phyloP scores from a whole-genome alignment of 768 basidiomycete genomes.

The Plicaturopsis crispa region DNA sequence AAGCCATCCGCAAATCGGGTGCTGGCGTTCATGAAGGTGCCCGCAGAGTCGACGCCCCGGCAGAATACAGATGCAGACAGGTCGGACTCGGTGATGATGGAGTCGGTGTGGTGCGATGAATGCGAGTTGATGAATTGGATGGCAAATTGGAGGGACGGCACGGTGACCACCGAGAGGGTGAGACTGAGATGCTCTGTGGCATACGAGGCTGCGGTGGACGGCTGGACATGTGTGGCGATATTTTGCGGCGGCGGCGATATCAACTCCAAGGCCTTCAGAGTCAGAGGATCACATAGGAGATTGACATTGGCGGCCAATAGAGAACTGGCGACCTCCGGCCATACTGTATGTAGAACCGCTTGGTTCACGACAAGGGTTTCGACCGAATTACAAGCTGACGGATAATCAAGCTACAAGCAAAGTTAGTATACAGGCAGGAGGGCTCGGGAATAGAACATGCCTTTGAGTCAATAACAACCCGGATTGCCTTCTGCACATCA shows the following conservation, averaged over 20 bases:
- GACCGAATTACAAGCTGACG: conserved; percentile 90
- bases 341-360: conserved; percentile 60
- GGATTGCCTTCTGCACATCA: conserved; percentile 67
- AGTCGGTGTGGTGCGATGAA: conserved; percentile 93
- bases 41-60: conserved; percentile 84
- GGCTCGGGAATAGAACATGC: conserved; percentile 30
- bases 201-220: conserved; percentile 61
- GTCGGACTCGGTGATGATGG: conserved; percentile 80
- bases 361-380: conserved; percentile 88
- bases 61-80: conserved; percentile 65
- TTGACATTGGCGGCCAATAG: conserved; percentile 64
- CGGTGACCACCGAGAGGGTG: conserved; percentile 70
- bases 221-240: conserved; percentile 41
- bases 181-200: conserved; percentile 84
- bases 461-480: conserved; percentile 87
- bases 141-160: conserved; percentile 66
- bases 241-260: conserved; percentile 14
- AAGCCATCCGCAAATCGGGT: conserved; percentile 97
- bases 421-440: not conserved
- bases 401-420: conserved; percentile 70
- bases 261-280: conserved; percentile 26
- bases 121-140: conserved; percentile 88
- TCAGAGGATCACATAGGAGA: conserved; percentile 69
- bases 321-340: conserved; percentile 72
- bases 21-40: conserved; percentile 91